Evolutionary conservation across 2,329 filamentous ascomycete species (phyloP).

Genomic region (Pezizomycotina sp.): DNA sequence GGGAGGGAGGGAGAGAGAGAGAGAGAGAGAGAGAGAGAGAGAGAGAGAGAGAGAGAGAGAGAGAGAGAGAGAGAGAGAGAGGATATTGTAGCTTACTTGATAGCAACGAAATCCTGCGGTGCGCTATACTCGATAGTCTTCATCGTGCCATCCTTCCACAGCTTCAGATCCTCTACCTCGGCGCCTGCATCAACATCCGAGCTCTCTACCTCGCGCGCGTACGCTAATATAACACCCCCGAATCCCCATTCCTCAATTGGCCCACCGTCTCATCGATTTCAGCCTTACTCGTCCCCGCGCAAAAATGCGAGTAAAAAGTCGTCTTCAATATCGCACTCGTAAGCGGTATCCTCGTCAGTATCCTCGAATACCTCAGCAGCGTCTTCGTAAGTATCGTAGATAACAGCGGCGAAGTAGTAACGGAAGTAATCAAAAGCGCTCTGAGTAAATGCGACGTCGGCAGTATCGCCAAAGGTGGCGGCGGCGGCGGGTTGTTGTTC

Average conservation of each 20-base stretch:
- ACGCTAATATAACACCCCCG: conserved; percentile 67
- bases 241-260: conserved; percentile 60
- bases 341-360: conserved; percentile 40
- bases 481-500: no score
- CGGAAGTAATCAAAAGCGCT: conserved; percentile 13
- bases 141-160: conserved; percentile 59
- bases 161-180: conserved; percentile 44
- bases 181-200: conserved; percentile 32
- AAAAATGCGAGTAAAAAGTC: conserved; percentile 85
- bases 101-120: conserved; percentile 38
- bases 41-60: not conserved
- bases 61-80: not conserved
- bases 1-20: not conserved
- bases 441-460: conserved; percentile 13
- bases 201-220: conserved; percentile 58
- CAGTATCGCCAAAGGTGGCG: conserved; percentile 12
- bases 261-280: conserved; percentile 53
- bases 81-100: conserved; percentile 33
- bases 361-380: conserved; percentile 11
- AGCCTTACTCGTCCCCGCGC: conserved; percentile 55
- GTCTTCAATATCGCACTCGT: conserved; percentile 55
- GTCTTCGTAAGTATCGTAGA: conserved; percentile 14
- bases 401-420: conserved; percentile 12
- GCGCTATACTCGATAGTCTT: conserved; percentile 31
- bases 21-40: not conserved